phyloP scores from a whole-genome alignment of 768 basidiomycete species.

The Pholiota molesta region DNA sequence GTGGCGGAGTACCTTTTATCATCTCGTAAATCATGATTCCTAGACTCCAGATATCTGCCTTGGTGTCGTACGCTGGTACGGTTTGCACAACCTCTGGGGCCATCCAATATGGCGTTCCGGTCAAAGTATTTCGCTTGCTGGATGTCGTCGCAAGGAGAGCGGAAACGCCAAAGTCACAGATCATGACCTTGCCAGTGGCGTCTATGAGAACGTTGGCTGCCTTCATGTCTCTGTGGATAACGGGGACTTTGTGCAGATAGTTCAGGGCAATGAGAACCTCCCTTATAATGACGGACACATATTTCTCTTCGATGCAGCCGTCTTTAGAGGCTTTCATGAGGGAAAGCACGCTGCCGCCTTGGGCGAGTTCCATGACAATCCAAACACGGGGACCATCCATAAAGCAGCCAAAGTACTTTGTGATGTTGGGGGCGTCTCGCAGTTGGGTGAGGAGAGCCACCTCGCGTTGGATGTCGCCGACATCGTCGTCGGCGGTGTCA shows the following conservation, averaged over 20 bases:
- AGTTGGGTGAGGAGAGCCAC: conserved; percentile 91
- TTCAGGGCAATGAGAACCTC: conserved; percentile 86
- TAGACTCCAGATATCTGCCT: conserved; percentile 98
- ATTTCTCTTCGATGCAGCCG: conserved; percentile 84
- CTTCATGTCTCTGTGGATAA: conserved; percentile 98
- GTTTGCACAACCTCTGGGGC: conserved; percentile 95
- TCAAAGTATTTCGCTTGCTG: conserved; percentile 94
- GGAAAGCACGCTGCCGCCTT: conserved; percentile 91
- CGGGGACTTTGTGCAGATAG: conserved; percentile 91
- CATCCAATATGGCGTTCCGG: conserved; percentile 99
- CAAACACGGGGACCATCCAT: conserved; percentile 95
- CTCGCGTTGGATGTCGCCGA: conserved; percentile 94
- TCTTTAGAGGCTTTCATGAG: conserved; percentile 87
- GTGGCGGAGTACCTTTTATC: conserved; percentile 94
- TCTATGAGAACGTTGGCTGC: conserved; percentile 96
- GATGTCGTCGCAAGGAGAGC: conserved; percentile 82
- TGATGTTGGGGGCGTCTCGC: conserved; percentile 88
- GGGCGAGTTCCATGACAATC: conserved; percentile 98
- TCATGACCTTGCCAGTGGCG: conserved; percentile 85
- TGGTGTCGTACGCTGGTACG: conserved; percentile 91
- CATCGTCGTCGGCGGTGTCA: conserved; percentile 95
- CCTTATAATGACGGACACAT: conserved; percentile 82
- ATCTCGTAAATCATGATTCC: conserved; percentile 97
- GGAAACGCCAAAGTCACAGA: conserved; percentile 98
- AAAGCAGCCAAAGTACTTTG: conserved; percentile 95